Percentiles rank a stretch among this genome's conserved stretches.
Evolutionary conservation across 2,329 filamentous ascomycete species (phyloP).

Genomic region (Neocatenulostroma microsporum): DNA sequence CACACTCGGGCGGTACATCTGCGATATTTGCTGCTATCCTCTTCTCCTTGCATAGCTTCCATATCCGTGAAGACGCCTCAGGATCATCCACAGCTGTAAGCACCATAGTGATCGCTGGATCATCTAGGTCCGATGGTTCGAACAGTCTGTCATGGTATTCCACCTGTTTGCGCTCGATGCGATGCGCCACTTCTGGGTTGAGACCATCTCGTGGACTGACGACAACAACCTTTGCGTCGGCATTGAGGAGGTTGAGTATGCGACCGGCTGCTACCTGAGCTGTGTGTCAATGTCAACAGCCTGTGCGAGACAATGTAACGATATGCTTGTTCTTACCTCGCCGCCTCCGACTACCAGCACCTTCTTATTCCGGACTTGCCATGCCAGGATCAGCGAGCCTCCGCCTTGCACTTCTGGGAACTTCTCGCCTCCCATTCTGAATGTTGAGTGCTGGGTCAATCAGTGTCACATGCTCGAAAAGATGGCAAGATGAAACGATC

Average conservation of each 20-base stretch:
- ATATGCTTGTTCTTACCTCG: slow-evolving; percentile 61
- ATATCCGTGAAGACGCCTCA: slow-evolving; percentile 79
- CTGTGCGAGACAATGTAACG: slow-evolving; percentile 3
- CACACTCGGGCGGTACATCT: slow-evolving; percentile 91
- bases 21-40: slow-evolving; percentile 90
- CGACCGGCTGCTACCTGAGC: slow-evolving; percentile 84
- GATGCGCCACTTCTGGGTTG: slow-evolving; percentile 79
- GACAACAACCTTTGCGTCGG: slow-evolving; percentile 82
- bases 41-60: slow-evolving; percentile 82
- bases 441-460: too few species aligned
- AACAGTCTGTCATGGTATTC: slow-evolving; percentile 76
- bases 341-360: slow-evolving; percentile 89
- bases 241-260: slow-evolving; percentile 89
- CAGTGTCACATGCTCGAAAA: too few species aligned
- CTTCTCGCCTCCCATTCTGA: slow-evolving; percentile 8
- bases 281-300: slow-evolving; percentile 18
- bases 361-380: slow-evolving; percentile 84
- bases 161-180: slow-evolving; percentile 67
- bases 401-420: slow-evolving; percentile 82
- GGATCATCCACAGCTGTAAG: slow-evolving; percentile 91
- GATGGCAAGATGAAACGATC: too few species aligned
- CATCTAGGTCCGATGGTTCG: slow-evolving; percentile 76
- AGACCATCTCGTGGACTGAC: slow-evolving; percentile 71
- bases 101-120: slow-evolving; percentile 65
- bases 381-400: slow-evolving; percentile 88